Percentiles rank a stretch among this genome's conserved stretches.
Conservation (phyloP, 2,329 filamentous ascomycete species). For the Tolypocladium inflatum region DNA sequence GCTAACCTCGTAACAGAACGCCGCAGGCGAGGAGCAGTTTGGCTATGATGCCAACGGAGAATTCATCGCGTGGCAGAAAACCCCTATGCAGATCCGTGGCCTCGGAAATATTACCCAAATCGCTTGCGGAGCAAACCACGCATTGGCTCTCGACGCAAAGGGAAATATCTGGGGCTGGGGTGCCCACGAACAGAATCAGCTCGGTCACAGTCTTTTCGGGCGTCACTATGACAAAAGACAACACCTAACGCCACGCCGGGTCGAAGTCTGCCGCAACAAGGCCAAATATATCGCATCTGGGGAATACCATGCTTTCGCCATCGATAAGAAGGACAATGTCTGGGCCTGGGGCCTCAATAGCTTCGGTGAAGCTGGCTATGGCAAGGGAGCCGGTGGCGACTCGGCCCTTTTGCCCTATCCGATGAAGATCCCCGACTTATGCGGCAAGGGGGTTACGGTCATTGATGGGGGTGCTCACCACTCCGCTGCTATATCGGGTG, state of each 20-base stretch:
- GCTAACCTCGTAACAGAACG: conserved; percentile 5
- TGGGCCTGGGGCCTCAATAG: conserved; percentile 77
- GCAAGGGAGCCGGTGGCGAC: conserved; percentile 20
- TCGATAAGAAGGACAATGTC: conserved; percentile 56
- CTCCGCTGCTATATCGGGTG: conserved; percentile 44
- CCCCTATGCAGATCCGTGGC: conserved; percentile 37
- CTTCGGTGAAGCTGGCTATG: conserved; percentile 61
- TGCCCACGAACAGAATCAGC: conserved; percentile 41
- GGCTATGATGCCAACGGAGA: conserved; percentile 31
- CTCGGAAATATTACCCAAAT: conserved; percentile 51
- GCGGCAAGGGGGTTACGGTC: conserved; percentile 46
- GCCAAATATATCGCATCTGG: conserved; percentile 57
- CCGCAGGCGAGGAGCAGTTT: conserved; percentile 35
- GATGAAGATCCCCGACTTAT: conserved; percentile 51
- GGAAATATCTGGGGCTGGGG: conserved; percentile 11
- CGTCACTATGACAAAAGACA: conserved; percentile 25
- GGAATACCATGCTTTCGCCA: conserved; percentile 66
- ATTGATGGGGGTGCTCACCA: conserved; percentile 63
- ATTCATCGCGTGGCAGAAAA: conserved; percentile 31
- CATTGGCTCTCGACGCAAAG: conserved; percentile 49
- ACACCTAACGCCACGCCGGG: conserved; percentile 38
- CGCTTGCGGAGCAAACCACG: conserved; percentile 54
- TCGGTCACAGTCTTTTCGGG: conserved; percentile 38
- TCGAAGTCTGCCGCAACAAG: conserved; percentile 43
- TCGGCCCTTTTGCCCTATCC: conserved; percentile 52